Conservation (phyloP, 2,329 filamentous ascomycete species). For the Exophiala calicioides region DNA sequence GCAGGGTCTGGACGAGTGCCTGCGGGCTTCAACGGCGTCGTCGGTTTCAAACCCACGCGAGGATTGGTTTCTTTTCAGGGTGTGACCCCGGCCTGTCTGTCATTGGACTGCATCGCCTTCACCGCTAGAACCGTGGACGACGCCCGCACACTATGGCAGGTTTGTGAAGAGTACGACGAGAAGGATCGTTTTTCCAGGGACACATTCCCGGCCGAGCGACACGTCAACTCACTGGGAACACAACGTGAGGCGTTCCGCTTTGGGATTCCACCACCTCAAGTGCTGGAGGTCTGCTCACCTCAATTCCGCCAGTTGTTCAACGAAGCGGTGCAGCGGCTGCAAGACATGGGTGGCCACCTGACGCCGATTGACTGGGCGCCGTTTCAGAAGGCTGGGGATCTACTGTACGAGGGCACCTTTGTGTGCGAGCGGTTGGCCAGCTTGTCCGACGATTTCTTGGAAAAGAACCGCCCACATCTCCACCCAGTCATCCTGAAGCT, state of each 20-base stretch:
- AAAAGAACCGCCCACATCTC: conserved; percentile 41
- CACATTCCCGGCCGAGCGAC: conserved; percentile 31
- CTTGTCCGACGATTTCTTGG: conserved; percentile 43
- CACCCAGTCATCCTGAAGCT: conserved; percentile 54
- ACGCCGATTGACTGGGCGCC: conserved; percentile 50
- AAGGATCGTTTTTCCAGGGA: conserved; percentile 56
- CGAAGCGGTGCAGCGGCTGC: conserved; percentile 42
- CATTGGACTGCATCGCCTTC: conserved; percentile 57
- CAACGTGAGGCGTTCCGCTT: conserved; percentile 47
- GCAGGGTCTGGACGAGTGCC: conserved; percentile 34
- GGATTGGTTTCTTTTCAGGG: conserved; percentile 32
- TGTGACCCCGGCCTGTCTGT: conserved; percentile 51
- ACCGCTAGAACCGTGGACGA: conserved; percentile 52
- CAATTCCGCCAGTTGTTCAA: conserved; percentile 47
- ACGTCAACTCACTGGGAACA: conserved; percentile 35
- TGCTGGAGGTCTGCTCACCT: conserved; percentile 46
- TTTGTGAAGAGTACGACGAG: conserved; percentile 51
- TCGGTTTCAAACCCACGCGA: conserved; percentile 34
- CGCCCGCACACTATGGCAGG: conserved; percentile 52
- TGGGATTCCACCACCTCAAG: conserved; percentile 49
- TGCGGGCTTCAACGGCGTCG: conserved; percentile 33
- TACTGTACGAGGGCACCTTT: conserved; percentile 60
- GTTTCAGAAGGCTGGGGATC: conserved; percentile 55
- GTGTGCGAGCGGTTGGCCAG: conserved; percentile 57
- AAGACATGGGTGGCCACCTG: conserved; percentile 45